phyloP scores from a whole-genome alignment of 345 rosid species.

The Lenwebbia sp. region DNA sequence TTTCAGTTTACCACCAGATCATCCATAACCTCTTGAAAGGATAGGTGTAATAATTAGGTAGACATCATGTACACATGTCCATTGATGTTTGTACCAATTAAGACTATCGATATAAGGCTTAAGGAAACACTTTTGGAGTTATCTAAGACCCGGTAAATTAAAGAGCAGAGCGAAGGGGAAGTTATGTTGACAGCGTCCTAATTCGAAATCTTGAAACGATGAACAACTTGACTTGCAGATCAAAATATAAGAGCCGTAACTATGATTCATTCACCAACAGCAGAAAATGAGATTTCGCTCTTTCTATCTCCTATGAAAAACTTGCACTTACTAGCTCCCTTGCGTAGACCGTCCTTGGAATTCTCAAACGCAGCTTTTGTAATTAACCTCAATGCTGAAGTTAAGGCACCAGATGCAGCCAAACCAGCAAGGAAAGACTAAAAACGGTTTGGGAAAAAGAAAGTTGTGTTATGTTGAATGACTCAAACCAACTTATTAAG shows the following conservation, averaged over 20 bases:
- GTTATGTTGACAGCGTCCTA: accelerated
- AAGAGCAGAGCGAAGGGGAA: background rate
- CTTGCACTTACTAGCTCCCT: slow-evolving; percentile 61
- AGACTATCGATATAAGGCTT: background rate
- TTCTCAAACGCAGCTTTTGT: slow-evolving; percentile 71
- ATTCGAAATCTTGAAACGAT: background rate
- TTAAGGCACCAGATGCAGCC: slow-evolving; percentile 70
- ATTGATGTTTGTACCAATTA: background rate
- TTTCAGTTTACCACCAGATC: background rate
- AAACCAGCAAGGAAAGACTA: slow-evolving; percentile 60
- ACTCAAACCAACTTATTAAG: background rate
- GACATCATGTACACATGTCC: background rate
- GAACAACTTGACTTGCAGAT: background rate
- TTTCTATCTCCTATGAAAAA: background rate
- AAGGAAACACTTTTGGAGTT: background rate
- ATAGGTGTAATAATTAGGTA: background rate
- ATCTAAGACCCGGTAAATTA: background rate
- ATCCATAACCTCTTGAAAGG: background rate
- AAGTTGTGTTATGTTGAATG: background rate
- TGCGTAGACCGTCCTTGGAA: slow-evolving; percentile 53
- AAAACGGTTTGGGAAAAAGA: background rate
- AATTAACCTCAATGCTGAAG: slow-evolving; percentile 56
- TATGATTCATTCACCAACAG: background rate
- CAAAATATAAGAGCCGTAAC: background rate
- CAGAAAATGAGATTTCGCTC: background rate